Evolutionary conservation across 345 rosid genomes (phyloP).

Genomic region (Reutealis trisperma): DNA sequence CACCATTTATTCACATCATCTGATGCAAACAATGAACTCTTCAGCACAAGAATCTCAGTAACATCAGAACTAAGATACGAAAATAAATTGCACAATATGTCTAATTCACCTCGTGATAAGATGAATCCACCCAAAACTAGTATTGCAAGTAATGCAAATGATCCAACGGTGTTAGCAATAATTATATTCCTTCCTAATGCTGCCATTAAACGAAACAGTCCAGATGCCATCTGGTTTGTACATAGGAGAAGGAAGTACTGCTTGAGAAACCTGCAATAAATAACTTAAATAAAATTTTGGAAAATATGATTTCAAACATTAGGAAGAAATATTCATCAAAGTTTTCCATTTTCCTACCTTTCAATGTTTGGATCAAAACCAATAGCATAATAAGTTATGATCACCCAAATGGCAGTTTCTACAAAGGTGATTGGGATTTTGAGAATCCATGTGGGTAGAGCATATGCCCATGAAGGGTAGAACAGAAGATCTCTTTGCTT

Average conservation of each 20-base stretch:
- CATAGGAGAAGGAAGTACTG: conserved; percentile 49
- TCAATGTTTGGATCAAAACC: conserved; percentile 53
- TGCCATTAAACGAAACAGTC: conserved; percentile 52
- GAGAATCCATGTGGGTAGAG: conserved; percentile 77
- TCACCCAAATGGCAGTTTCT: conserved; percentile 64
- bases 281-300: conserved; percentile 15
- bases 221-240: conserved; percentile 60
- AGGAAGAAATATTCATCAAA: neutral
- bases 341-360: conserved; percentile 35
- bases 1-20: conserved; percentile 60
- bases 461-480: conserved; percentile 90
- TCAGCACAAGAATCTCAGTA: conserved; percentile 19
- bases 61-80: neutral
- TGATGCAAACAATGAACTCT: conserved; percentile 18
- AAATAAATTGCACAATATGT: too few relatives aligned
- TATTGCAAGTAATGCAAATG: conserved; percentile 47
- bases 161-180: conserved; percentile 60
- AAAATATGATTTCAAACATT: neutral
- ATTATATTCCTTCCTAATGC: conserved; percentile 60
- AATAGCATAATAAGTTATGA: conserved; percentile 51
- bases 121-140: conserved; percentile 64
- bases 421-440: conserved; percentile 69
- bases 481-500: conserved; percentile 85
- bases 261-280: conserved; percentile 52
- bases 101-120: conserved; percentile 47